Percentiles rank a stretch among this genome's conserved stretches.
These are phyloP conservation scores for Vigna mungo DNA, from an alignment of 306 rosid genomes.

Conservation along the genomic window DNA sequence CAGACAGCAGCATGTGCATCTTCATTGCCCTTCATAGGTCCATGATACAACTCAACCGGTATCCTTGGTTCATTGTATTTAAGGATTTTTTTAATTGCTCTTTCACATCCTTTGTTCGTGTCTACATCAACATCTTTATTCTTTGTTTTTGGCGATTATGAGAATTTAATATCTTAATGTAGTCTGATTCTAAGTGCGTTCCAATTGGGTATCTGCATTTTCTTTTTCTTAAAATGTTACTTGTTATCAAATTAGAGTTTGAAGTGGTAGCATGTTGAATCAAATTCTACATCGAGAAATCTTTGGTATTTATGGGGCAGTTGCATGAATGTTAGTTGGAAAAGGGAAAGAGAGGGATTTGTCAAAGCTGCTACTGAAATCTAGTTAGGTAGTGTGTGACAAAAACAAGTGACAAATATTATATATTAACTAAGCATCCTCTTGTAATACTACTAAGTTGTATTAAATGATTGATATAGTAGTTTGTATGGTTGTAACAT, in stretches of 20 bases:
- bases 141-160: background rate
- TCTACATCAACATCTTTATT: background rate
- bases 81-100: slow-evolving; percentile 32
- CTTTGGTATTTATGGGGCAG: slow-evolving; percentile 5
- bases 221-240: slow-evolving; percentile 24
- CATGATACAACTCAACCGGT: slow-evolving; percentile 90
- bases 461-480: slow-evolving; percentile 14
- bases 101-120: slow-evolving; percentile 35
- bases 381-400: slow-evolving; percentile 28
- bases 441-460: background rate
- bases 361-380: slow-evolving; percentile 2
- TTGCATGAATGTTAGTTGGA: background rate
- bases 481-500: slow-evolving; percentile 29
- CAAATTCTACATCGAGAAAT: slow-evolving; percentile 12
- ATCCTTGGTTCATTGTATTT: slow-evolving; percentile 38
- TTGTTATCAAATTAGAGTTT: slow-evolving; percentile 17
- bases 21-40: slow-evolving; percentile 87
- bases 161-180: background rate
- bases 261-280: background rate
- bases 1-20: slow-evolving; percentile 71
- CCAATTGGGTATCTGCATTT: slow-evolving; percentile 5
- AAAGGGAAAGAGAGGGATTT: slow-evolving; percentile 24
- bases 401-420: slow-evolving; percentile 10
- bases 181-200: background rate
- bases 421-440: slow-evolving; percentile 16